Conservation (phyloP, 2,329 filamentous ascomycete species). For the Penicillium glabrum region DNA sequence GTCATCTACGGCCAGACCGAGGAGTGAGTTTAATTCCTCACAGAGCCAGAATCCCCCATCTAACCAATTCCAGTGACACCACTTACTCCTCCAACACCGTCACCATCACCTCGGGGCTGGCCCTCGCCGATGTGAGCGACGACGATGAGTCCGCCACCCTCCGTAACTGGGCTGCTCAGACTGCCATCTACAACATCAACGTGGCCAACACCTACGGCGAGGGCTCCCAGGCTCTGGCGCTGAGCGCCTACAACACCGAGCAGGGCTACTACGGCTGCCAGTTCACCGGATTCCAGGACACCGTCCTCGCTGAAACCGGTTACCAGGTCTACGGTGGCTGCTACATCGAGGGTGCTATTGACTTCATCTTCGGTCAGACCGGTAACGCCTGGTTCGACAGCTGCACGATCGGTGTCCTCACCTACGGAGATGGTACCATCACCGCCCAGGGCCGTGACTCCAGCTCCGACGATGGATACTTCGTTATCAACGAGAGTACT, state of each 20-base stretch:
- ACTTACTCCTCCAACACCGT: slow-evolving; percentile 58
- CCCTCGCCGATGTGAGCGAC: slow-evolving; percentile 7
- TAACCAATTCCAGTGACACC: slow-evolving; percentile 23
- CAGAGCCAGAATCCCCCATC: neutral
- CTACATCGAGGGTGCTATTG: slow-evolving; percentile 29
- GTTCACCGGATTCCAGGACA: slow-evolving; percentile 25
- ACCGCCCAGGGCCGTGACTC: slow-evolving; percentile 19
- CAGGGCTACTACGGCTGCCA: slow-evolving; percentile 15
- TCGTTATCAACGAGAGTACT: slow-evolving; percentile 60
- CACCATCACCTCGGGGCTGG: slow-evolving; percentile 46
- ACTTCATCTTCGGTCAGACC: slow-evolving; percentile 19
- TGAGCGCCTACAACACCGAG: slow-evolving; percentile 21
- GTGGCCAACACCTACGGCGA: slow-evolving; percentile 32
- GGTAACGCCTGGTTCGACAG: slow-evolving; percentile 40
- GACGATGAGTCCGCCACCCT: slow-evolving; percentile 22
- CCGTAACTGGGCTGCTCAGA: slow-evolving; percentile 11
- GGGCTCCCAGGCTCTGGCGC: slow-evolving; percentile 30
- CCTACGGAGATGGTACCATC: slow-evolving; percentile 8
- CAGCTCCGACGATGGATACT: slow-evolving; percentile 19
- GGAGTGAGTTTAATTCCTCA: slow-evolving; percentile 18
- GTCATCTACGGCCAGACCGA: slow-evolving; percentile 61
- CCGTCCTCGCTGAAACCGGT: slow-evolving; percentile 29
- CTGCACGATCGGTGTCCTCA: slow-evolving; percentile 34
- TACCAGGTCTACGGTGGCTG: slow-evolving; percentile 26
- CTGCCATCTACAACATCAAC: slow-evolving; percentile 30